Base-by-base conservation (phyloP, 768 basidiomycete genomes). In the Epithele typhae region DNA sequence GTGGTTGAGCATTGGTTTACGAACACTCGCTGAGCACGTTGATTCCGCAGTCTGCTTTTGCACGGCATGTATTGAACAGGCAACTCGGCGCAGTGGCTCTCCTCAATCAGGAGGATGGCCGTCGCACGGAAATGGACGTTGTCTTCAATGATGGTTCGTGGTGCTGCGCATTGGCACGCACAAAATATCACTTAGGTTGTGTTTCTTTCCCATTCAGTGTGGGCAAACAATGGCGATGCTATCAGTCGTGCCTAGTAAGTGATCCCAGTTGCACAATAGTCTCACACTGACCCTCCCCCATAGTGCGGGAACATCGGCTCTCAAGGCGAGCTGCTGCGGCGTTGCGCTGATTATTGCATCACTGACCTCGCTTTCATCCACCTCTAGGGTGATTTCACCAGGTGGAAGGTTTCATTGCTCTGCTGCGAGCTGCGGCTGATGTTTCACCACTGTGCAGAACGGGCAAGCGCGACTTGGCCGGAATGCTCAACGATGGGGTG, bases 171-270 rank as follows among this genome's bases (percentile, higher is more conserved):
- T n/a, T n/a, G n/a, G n/a, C n/a, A n/a, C n/a, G n/a, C n/a, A n/a
- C n/a, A n/a, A n/a, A n/a, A n/a, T n/a, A n/a, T n/a, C n/a, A n/a
- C n/a, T n/a, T n/a, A n/a, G n/a, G n/a, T n/a, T n/a, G n/a, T n/a
- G n/a, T n/a, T 17, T 17, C 37, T 37, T 44, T n/a, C 15, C 21
- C 49, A 32, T 37, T 19, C 49, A 89, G 89, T 92, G 15, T 99
- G 96, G 96, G 96, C 96, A 2, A 96, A 98, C 60, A 98, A 98
- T 55, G 96, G 96, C 0, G 96, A 99, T 62, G 87, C 91, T 5
- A 89, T 96, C 48, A 93, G 89, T 63, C 77, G 87, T 45, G 85
- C 86, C 45, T 92, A 90, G 87, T 89, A 60, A 61, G 84, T 53
- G 9, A 24, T 37, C 10, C 25, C 23, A 11, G 19, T 14, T 21